Evolutionary conservation across 78 protist species (phyloP).

Genomic region (Mastigamoeba balamuthi): DNA sequence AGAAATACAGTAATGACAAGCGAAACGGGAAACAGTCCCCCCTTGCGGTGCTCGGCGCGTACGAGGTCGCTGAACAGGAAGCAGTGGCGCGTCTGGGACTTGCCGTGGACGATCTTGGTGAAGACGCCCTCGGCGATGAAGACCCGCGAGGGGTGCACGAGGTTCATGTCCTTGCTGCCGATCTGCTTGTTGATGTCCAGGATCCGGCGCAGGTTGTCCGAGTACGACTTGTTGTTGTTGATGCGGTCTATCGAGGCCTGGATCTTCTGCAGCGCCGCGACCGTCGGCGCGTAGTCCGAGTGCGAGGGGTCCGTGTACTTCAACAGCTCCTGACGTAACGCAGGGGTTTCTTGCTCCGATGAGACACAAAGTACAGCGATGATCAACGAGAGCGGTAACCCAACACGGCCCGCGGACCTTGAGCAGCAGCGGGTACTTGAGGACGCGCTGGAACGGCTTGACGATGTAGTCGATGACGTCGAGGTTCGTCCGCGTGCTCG

Average conservation of each 20-base stretch:
- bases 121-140: not conserved
- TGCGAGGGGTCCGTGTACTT: not conserved
- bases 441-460: not conserved
- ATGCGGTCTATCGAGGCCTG: not conserved
- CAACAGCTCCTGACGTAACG: not conserved
- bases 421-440: not conserved
- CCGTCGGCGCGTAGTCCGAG: not conserved
- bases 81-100: not conserved
- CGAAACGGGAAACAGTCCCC: too few relatives aligned
- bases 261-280: not conserved
- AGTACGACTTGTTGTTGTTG: not conserved
- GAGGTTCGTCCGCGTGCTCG: not conserved
- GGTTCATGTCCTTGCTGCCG: not conserved
- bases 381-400: not conserved
- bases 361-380: too few relatives aligned
- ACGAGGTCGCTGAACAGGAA: not conserved
- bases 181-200: not conserved
- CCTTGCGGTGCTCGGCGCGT: too few relatives aligned
- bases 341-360: too few relatives aligned
- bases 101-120: not conserved
- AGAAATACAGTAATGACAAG: too few relatives aligned
- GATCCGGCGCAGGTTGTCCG: not conserved
- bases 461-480: not conserved
- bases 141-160: not conserved
- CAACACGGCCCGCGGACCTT: not conserved